A percentile compares a stretch with the other conserved stretches of the same genome.
These are phyloP conservation scores for Globisporangium radiosum DNA, from an alignment of 352 stramenopile genomes.

Conservation along the genomic window DNA sequence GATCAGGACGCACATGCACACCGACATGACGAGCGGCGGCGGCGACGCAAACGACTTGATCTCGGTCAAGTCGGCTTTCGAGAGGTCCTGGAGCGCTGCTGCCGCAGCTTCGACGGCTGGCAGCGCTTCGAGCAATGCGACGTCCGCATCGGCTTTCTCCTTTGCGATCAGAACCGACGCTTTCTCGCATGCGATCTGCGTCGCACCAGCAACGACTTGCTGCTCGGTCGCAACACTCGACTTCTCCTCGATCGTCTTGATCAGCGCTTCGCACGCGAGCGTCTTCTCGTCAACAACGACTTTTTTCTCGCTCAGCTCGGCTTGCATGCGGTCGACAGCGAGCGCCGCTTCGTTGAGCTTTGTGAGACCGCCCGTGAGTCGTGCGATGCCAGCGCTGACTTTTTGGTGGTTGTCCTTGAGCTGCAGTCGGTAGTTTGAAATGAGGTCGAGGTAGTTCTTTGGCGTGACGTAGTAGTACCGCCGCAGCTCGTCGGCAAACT, in stretches of 20 bases:
- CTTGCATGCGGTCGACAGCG: constrained; percentile 92
- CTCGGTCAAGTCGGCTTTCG: constrained; percentile 93
- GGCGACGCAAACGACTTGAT: constrained; percentile 95
- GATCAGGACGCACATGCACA: constrained; percentile 90
- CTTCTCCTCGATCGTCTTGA: constrained; percentile 93
- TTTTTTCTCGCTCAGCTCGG: constrained; percentile 93
- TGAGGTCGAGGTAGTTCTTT: constrained; percentile 96
- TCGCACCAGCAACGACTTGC: constrained; percentile 86
- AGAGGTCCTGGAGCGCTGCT: constrained; percentile 89
- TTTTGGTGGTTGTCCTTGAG: constrained; percentile 89
- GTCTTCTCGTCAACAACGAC: constrained; percentile 95
- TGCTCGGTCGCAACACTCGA: constrained; percentile 89
- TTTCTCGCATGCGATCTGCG: constrained; percentile 88
- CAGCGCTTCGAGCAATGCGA: constrained; percentile 88
- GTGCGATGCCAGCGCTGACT: constrained; percentile 85
- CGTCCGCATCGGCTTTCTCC: constrained; percentile 92
- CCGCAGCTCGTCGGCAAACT: constrained; percentile 89
- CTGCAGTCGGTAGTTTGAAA: constrained; percentile 89
- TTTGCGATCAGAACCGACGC: constrained; percentile 87
- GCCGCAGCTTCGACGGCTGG: constrained; percentile 92
- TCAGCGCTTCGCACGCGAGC: constrained; percentile 88
- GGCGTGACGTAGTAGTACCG: constrained; percentile 96
- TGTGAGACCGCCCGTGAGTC: constrained; percentile 87
- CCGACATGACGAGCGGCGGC: constrained; percentile 88
- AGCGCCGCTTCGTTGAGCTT: constrained; percentile 93